Conservation (phyloP, 148 eudicot species). For the Oxyria digyna region DNA sequence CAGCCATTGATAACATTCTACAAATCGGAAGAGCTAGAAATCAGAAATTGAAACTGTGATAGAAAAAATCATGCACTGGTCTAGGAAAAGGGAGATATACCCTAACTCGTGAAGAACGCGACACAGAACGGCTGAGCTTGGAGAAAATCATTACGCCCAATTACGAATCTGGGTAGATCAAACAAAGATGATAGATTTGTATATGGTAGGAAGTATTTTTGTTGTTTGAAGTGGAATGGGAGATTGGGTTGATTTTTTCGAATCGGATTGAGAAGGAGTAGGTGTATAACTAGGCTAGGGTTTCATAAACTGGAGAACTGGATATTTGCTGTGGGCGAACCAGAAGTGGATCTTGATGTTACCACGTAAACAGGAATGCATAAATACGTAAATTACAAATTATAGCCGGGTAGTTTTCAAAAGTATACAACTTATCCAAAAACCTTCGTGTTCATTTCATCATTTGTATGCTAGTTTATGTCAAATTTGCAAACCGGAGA, state of each 20-base stretch:
- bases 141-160: constrained; percentile 32
- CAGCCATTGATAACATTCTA: constrained; percentile 50
- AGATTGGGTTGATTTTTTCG: not conserved
- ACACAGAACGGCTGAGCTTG: constrained; percentile 31
- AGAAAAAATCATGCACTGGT: not conserved
- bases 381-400: not conserved
- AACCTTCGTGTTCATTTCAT: too few species aligned
- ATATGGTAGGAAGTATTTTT: not conserved
- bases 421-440: too few species aligned
- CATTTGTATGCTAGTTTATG: too few species aligned
- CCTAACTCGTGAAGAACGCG: constrained; percentile 39
- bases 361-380: not conserved
- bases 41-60: not conserved
- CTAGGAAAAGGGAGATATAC: constrained; percentile 15
- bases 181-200: not conserved
- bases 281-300: constrained; percentile 4
- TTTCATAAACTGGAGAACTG: not conserved
- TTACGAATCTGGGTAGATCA: not conserved
- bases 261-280: not conserved
- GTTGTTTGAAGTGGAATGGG: not conserved
- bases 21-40: constrained; percentile 12
- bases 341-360: not conserved
- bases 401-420: not conserved
- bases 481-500: too few species aligned
- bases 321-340: not conserved